Base-by-base conservation (phyloP, 352 stramenopile species). In the Pythium folliculosum region DNA sequence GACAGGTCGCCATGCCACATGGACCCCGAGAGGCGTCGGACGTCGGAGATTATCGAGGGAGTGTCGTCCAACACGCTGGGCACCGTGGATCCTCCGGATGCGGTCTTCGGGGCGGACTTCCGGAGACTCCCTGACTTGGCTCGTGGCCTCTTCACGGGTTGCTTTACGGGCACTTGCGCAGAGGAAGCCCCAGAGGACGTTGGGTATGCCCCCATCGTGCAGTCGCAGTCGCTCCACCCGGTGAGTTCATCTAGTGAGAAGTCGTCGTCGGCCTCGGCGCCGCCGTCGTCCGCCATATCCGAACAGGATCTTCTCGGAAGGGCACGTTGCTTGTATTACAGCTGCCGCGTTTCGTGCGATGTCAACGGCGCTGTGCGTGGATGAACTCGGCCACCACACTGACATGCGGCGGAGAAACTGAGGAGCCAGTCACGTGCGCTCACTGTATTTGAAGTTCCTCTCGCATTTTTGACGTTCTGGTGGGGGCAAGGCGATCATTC, bases 191-290 rank as follows among this genome's bases (percentile, higher is more conserved):
- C n/a, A n/a, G n/a, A n/a, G n/a, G n/a, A n/a, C n/a, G n/a, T n/a
- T n/a, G n/a, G n/a, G n/a, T n/a, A n/a, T n/a, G n/a, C n/a, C 17
- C 9, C 58, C 22, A 19, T 21, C 3, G 19, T n/a, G 23, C 48
- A 53, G 19, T 60, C 60, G 21, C 25, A 60, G 60, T 67, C 60
- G 22, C 48, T 43, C 60, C 60, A 67, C 17, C 50, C 60, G 1
- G 37, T 60, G 35, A 67, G 38, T 12, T 67, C 50, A n/a, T 54
- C 40, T 0, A 54, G 13, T 5, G 57, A n/a, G 10, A 40, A 60
- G 37, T 30, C 32, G 25, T 55, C 45, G n/a, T 23, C n/a, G 3
- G 10, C 25, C 7, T 22, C 17, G 19, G 55, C 44, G 9, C 22
- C 17, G 23, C 8, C 17, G 10, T 44, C 40, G 51, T 54, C 40